Evolutionary conservation across 2,329 filamentous ascomycete species (phyloP).

Genomic region (Cadophora sp.): DNA sequence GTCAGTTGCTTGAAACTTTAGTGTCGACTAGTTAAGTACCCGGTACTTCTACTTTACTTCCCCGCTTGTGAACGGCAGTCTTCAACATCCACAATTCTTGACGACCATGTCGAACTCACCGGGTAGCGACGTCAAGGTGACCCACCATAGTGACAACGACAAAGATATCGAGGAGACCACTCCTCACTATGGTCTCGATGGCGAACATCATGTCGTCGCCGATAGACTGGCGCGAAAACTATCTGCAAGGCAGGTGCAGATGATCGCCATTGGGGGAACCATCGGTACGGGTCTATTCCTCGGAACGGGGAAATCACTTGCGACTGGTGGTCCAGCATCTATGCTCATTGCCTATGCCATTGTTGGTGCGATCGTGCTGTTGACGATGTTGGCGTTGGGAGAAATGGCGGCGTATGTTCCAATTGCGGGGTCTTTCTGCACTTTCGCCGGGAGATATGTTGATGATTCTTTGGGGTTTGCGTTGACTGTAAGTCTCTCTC

Average conservation of each 20-base stretch:
- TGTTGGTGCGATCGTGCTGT: conserved; percentile 62
- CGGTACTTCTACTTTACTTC: background rate
- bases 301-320: conserved; percentile 64
- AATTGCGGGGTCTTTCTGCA: conserved; percentile 60
- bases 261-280: conserved; percentile 68
- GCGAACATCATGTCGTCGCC: conserved; percentile 30
- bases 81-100: background rate
- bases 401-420: conserved; percentile 67
- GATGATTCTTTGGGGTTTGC: conserved; percentile 62
- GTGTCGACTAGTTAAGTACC: background rate
- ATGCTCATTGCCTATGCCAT: conserved; percentile 64
- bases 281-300: conserved; percentile 68
- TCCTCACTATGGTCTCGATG: conserved; percentile 2
- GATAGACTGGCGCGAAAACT: conserved; percentile 57
- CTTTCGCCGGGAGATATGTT: conserved; percentile 60
- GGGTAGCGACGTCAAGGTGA: background rate
- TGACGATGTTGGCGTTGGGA: conserved; percentile 64
- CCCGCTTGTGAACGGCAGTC: background rate
- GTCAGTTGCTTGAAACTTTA: background rate
- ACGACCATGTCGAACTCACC: background rate
- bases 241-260: conserved; percentile 68
- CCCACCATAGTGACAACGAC: conserved; percentile 5
- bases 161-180: conserved; percentile 20
- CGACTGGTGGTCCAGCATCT: conserved; percentile 64
- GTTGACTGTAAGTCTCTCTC: conserved; percentile 45